phyloP scores from a whole-genome alignment of 2,329 filamentous ascomycete genomes.

The Cytospora piceae region DNA sequence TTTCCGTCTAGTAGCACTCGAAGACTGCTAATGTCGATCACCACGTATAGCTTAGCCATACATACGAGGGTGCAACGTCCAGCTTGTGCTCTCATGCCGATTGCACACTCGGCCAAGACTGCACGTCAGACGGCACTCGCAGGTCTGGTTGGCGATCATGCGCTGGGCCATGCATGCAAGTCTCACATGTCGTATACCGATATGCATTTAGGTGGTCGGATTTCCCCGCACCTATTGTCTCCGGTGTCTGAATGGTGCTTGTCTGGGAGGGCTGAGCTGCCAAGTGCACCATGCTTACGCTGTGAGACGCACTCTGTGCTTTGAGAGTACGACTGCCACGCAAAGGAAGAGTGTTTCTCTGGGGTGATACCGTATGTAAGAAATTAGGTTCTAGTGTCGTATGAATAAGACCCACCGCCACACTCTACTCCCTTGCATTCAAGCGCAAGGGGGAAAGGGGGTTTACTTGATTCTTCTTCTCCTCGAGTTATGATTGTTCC shows the following conservation, averaged over 20 bases:
- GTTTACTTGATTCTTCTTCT: not conserved
- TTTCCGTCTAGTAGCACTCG: not conserved
- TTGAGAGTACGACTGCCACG: not conserved
- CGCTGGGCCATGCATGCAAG: not conserved
- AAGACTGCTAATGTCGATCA: not conserved
- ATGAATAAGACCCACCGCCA: not conserved
- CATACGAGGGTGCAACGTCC: not conserved
- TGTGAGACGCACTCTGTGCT: not conserved
- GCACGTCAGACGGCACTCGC: not conserved
- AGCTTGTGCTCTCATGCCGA: not conserved
- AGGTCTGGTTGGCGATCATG: not conserved
- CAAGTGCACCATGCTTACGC: not conserved
- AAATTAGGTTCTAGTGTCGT: not conserved
- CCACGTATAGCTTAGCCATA: not conserved
- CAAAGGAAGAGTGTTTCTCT: not conserved
- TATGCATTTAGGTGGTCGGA: not conserved
- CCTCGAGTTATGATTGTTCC: not conserved
- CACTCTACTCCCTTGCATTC: not conserved
- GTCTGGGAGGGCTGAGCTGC: not conserved
- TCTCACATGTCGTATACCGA: not conserved
- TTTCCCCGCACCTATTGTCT: not conserved
- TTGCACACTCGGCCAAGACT: not conserved
- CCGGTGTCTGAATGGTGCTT: not conserved
- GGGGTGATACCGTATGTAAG: not conserved
- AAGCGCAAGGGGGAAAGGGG: not conserved